Base-by-base conservation (phyloP, 2,329 filamentous ascomycete genomes). In the Escovopsis sp. region DNA sequence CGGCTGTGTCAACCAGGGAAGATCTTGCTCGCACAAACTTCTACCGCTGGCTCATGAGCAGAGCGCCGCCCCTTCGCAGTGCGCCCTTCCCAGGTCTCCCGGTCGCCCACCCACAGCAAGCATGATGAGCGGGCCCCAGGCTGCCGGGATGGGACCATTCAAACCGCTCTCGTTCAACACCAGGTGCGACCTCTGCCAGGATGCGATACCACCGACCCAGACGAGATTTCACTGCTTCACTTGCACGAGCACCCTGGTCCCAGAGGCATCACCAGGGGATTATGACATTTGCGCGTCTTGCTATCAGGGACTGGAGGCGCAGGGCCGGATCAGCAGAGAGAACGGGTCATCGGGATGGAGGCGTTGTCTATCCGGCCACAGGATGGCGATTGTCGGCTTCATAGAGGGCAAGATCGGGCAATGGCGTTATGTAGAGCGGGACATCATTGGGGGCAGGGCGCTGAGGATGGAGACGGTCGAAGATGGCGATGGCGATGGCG, bases 261-360 rank as follows among this genome's bases (percentile, higher is more conserved):
- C 65, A 1, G 67, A 73, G 28, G 64, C 67, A 4, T 54, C 63
- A 23, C 61, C 63, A 0, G 87, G 87, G n/a, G 83, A 93, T 58
- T 94, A 91, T 59, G 85, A 95, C 51, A 75, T 94, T 39, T 95
- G 88, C 62, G 70, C 70, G 15, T 66, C 71, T 4, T 95, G 88
- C 66, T 95, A 95, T 59, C 64, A 72, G 40, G 73, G 72, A 38
- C 69, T 88, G 7, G 72, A 83, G 2, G 62, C 68, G 2, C 70
- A 71, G 0, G 72, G 74, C 8, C 76, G 75, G 38, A 79, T 95
- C 47, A 78, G 75, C 43, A 65, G 68, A 15, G 82, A 88, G 47
- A 87, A 94, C 49, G 87, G 88, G 0, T 70, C 77, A 4, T 70
- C 69, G 10, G 88, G 88, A 3, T 95, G 89, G 89, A 73, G 87